Conservation (phyloP, 176 grass and related monocot species). For the Oryza nivara region DNA sequence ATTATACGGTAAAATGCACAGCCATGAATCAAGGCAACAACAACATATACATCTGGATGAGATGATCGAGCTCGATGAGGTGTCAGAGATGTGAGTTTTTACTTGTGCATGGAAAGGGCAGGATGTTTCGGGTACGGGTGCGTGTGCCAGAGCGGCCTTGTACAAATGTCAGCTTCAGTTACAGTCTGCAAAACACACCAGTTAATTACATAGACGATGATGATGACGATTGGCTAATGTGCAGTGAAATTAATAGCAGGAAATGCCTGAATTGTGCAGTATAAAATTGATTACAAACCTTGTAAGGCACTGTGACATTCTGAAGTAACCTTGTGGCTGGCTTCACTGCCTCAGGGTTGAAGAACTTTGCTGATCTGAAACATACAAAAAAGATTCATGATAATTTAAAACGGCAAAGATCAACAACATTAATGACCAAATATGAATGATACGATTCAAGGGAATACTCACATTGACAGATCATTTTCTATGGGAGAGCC, state of each 20-base stretch:
- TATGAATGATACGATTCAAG: neutral
- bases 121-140: neutral
- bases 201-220: neutral
- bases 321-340: constrained; percentile 31
- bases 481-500: constrained; percentile 9
- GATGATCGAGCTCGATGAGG: too few relatives aligned
- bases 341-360: constrained; percentile 32
- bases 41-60: too few relatives aligned
- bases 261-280: neutral
- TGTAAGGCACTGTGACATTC: constrained; percentile 32
- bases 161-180: constrained; percentile 27
- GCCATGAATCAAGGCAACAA: too few relatives aligned
- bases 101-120: neutral
- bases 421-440: neutral
- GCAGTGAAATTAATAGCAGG: too few relatives aligned
- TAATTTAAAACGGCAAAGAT: neutral
- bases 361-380: constrained; percentile 46
- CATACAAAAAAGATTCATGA: neutral
- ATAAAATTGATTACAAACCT: constrained; percentile 1
- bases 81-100: neutral
- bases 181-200: constrained; percentile 22
- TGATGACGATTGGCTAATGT: neutral
- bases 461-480: constrained; percentile 32
- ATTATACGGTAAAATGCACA: neutral
- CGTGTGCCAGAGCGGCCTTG: constrained; percentile 45